Evolutionary conservation across 2,329 filamentous ascomycete species (phyloP).

Genomic region (Coniochaeta sp.): DNA sequence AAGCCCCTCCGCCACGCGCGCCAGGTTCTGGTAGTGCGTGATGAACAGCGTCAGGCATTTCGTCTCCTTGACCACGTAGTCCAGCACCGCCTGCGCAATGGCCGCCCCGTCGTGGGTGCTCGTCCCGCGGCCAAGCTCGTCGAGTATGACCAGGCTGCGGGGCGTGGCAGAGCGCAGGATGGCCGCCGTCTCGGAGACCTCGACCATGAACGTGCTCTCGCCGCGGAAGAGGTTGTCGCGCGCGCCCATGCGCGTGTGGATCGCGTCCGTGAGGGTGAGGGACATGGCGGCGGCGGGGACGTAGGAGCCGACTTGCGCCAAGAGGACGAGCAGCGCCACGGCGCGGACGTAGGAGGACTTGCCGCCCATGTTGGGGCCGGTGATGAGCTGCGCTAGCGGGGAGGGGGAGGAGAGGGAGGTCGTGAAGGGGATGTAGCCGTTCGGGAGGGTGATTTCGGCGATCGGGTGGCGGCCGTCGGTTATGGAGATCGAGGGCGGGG

Average conservation of each 20-base stretch:
- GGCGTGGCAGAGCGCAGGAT: conserved; percentile 86
- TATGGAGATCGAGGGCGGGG: conserved; percentile 63
- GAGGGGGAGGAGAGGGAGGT: conserved; percentile 61
- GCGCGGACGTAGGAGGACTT: conserved; percentile 97
- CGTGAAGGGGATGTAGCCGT: conserved; percentile 87
- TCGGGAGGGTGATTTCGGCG: conserved; percentile 82
- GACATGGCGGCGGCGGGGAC: conserved; percentile 71
- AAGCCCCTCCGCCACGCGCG: conserved; percentile 62
- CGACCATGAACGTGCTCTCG: conserved; percentile 97
- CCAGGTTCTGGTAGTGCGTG: conserved; percentile 90
- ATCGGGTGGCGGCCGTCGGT: conserved; percentile 82
- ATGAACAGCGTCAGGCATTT: conserved; percentile 86
- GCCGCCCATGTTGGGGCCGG: conserved; percentile 97
- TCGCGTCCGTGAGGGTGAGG: conserved; percentile 80
- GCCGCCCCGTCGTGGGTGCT: conserved; percentile 94
- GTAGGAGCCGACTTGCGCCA: conserved; percentile 91
- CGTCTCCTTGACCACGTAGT: conserved; percentile 70
- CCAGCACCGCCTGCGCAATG: conserved; percentile 86
- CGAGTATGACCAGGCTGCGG: conserved; percentile 80
- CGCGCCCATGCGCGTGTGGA: conserved; percentile 93
- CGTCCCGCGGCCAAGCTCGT: conserved; percentile 90
- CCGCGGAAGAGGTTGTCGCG: conserved; percentile 93
- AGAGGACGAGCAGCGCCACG: conserved; percentile 83
- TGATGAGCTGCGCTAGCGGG: conserved; percentile 76
- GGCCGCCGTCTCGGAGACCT: conserved; percentile 84